phyloP scores from a whole-genome alignment of 2,329 filamentous ascomycete genomes.

The Cyanodermella asteris region DNA sequence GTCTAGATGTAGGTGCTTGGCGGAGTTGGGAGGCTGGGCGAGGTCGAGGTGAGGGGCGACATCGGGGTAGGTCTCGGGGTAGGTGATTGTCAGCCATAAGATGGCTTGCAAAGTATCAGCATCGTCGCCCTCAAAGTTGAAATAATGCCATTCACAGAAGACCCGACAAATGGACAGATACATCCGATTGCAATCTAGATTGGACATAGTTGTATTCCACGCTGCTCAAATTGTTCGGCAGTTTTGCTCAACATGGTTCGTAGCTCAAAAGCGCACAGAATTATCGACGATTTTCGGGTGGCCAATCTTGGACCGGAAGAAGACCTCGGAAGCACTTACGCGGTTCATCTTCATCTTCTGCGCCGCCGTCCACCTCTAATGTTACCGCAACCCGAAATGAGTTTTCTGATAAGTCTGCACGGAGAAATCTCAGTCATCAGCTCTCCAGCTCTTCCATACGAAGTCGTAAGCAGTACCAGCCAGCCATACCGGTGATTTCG shows the following conservation, averaged over 20 bases:
- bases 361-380: slow-evolving; percentile 54
- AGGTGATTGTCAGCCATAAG: slow-evolving; percentile 66
- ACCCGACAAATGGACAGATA: too few relatives aligned
- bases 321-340: slow-evolving; percentile 21
- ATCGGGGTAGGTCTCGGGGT: slow-evolving; percentile 81
- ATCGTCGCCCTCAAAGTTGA: too few relatives aligned
- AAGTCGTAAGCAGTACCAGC: too few relatives aligned
- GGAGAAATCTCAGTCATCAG: background rate
- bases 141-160: too few relatives aligned
- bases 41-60: slow-evolving; percentile 66
- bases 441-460: slow-evolving; percentile 1
- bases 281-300: too few relatives aligned
- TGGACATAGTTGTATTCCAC: too few relatives aligned
- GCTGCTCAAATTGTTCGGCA: too few relatives aligned
- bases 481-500: slow-evolving; percentile 71
- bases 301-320: too few relatives aligned
- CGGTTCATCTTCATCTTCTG: slow-evolving; percentile 38
- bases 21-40: slow-evolving; percentile 45
- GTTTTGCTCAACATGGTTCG: too few relatives aligned
- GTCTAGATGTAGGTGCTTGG: slow-evolving; percentile 51
- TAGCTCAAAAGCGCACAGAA: too few relatives aligned
- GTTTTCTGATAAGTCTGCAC: slow-evolving; percentile 63
- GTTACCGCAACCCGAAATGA: slow-evolving; percentile 70
- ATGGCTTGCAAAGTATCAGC: slow-evolving; percentile 24
- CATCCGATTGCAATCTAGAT: too few relatives aligned